phyloP scores from a whole-genome alignment of 257 asterid species.

The Paraleonurus japonicus region DNA sequence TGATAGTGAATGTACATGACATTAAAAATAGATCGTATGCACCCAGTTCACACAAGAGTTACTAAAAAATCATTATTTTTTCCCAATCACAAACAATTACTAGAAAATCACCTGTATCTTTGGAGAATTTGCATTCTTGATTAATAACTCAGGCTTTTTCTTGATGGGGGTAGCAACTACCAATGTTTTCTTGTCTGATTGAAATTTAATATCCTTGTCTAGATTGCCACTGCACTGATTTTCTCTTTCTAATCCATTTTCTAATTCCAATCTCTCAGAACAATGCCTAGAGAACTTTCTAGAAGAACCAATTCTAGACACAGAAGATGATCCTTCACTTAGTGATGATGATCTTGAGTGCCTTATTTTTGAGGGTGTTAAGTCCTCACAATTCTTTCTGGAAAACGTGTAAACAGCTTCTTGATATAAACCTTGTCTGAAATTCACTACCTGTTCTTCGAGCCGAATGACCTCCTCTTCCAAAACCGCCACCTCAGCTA shows the following conservation, averaged over 20 bases:
- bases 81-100: neutral
- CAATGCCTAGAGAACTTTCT: slow-evolving; percentile 34
- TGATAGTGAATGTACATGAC: no score
- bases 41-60: no score
- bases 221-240: slow-evolving; percentile 30
- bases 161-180: slow-evolving; percentile 23
- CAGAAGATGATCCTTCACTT: slow-evolving; percentile 44
- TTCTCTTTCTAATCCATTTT: slow-evolving; percentile 33
- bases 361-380: slow-evolving; percentile 30
- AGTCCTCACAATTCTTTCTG: slow-evolving; percentile 30
- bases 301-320: slow-evolving; percentile 48
- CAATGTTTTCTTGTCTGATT: slow-evolving; percentile 29
- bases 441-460: slow-evolving; percentile 66
- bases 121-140: slow-evolving; percentile 37
- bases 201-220: neutral
- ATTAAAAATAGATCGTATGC: no score
- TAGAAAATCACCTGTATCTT: slow-evolving; percentile 43
- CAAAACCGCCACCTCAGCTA: slow-evolving; percentile 94
- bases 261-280: slow-evolving; percentile 23
- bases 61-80: no score
- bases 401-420: slow-evolving; percentile 60
- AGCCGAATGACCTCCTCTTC: slow-evolving; percentile 93
- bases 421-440: slow-evolving; percentile 65
- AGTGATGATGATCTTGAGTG: slow-evolving; percentile 69
- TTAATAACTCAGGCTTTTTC: slow-evolving; percentile 18